Base-by-base conservation (phyloP, 2,329 filamentous ascomycete species). In the Pseudocercospora macadamiae region DNA sequence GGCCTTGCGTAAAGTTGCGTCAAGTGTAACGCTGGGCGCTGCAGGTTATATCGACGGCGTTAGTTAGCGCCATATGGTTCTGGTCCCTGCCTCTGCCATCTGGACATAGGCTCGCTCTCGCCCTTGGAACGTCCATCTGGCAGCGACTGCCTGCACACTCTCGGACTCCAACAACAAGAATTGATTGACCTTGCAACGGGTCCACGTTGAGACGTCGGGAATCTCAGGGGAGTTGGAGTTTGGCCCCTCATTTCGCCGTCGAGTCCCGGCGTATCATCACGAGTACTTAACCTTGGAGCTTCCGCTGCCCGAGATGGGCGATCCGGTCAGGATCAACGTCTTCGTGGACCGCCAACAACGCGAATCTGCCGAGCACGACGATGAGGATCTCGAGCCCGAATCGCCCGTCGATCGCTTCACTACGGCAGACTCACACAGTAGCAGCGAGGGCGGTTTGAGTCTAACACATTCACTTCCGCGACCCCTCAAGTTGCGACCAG, bases 401-500 rank as follows among this genome's bases (percentile, higher is more conserved):
- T 55, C 51, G 45, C 57, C 57, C 34, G 45, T 55, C 42, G 44
- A 55, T 32, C 26, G 18, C 49, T 36, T 23, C 18, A 28, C 18
- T 12, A 54, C 32, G 39, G 32, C 51, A 51, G 54, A 32, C 45
- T 39, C 34, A 52, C 30, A 52, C 42, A 21, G 16, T 7, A 23
- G 26, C 44, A 21, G n/a, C 25, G 47, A 34, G 26, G 25, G 3
- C 2, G 23, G n/a, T 18, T 23, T 32, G 2, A 47, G 16, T 49
- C 16, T 34, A 23, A 44, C 47, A 32, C 26, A 34, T 34, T 8
- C 42, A 30, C 53, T 56, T n/a, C 49, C 28, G 10, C 51, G 12
- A 39, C 51, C 47, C 23, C 60, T 53, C 59, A 66, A 63, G 48
- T 47, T 55, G 36, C 69, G 69, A 48, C 68, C 69, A 37, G 57